Evolutionary conservation across 2,329 filamentous ascomycete genomes (phyloP).

Genomic region (Cercospora canescens): DNA sequence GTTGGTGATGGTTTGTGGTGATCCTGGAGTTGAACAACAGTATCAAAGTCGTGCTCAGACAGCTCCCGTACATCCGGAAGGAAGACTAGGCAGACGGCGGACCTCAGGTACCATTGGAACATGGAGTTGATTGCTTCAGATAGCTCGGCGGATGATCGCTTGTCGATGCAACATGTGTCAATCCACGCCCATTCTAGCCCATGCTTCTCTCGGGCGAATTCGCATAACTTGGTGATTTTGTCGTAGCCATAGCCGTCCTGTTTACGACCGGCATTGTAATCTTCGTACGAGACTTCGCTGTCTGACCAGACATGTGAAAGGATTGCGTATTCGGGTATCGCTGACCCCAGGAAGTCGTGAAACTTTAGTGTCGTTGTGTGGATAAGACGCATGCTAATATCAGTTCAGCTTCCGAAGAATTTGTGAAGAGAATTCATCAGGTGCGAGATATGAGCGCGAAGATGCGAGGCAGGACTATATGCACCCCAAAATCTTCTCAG

Average conservation of each 20-base stretch:
- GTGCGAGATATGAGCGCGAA: neutral
- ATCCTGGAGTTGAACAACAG: neutral
- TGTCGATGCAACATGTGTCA: slow-evolving; percentile 26
- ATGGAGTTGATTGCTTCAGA: slow-evolving; percentile 24
- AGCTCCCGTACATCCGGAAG: slow-evolving; percentile 12
- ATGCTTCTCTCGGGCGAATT: neutral
- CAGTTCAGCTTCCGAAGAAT: neutral
- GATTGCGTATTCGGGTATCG: slow-evolving; percentile 20
- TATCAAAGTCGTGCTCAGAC: neutral
- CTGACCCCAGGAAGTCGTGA: slow-evolving; percentile 14
- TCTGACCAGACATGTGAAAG: slow-evolving; percentile 22
- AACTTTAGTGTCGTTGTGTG: slow-evolving; percentile 18
- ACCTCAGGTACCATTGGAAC: slow-evolving; percentile 22
- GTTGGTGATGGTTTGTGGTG: neutral
- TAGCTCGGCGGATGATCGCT: slow-evolving; percentile 19
- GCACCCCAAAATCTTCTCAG: neutral
- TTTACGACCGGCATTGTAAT: neutral
- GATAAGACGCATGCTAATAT: slow-evolving; percentile 15
- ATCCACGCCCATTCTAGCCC: slow-evolving; percentile 19
- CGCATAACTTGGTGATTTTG: slow-evolving; percentile 13
- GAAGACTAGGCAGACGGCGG: slow-evolving; percentile 20
- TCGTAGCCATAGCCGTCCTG: slow-evolving; percentile 5
- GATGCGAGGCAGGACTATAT: neutral
- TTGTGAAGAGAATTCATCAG: neutral
- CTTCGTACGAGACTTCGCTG: slow-evolving; percentile 10